Conservation (phyloP, 805 yeast genomes). For the Saccharomycopsis oosterbeekiorum region DNA sequence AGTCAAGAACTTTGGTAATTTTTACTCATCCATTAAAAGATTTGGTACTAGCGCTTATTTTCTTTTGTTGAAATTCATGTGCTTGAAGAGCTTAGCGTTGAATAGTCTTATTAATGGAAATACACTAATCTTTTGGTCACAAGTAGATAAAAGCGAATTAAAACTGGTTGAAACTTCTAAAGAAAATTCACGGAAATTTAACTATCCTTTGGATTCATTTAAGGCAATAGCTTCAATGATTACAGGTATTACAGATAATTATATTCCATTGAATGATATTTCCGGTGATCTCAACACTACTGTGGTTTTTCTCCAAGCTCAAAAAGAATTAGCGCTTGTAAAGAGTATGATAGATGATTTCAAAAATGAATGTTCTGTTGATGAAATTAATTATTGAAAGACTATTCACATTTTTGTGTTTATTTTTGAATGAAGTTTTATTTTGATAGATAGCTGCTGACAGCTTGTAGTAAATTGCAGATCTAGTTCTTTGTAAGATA, state of each 20-base stretch:
- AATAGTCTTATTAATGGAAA: neutral
- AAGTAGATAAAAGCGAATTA: neutral
- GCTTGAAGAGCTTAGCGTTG: neutral
- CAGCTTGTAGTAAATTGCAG: too few relatives aligned
- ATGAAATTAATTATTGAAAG: neutral
- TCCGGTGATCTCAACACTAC: constrained; percentile 1
- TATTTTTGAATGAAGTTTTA: too few relatives aligned
- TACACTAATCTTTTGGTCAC: neutral
- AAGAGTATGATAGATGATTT: constrained; percentile 1
- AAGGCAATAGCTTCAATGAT: neutral
- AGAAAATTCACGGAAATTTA: neutral
- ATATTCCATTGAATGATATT: constrained; percentile 1
- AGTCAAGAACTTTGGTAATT: neutral
- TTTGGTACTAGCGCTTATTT: neutral
- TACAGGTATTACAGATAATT: neutral
- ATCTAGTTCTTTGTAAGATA: too few relatives aligned
- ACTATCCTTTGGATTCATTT: neutral
- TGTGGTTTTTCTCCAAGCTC: neutral
- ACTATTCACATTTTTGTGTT: neutral
- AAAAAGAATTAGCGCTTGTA: neutral
- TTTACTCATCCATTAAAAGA: neutral
- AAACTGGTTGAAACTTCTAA: neutral
- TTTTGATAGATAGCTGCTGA: too few relatives aligned
- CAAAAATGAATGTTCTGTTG: neutral
- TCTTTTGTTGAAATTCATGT: neutral